Evolutionary conservation across 352 stramenopile genomes (phyloP).

Genomic region (Globisporangium heterothallicum): DNA sequence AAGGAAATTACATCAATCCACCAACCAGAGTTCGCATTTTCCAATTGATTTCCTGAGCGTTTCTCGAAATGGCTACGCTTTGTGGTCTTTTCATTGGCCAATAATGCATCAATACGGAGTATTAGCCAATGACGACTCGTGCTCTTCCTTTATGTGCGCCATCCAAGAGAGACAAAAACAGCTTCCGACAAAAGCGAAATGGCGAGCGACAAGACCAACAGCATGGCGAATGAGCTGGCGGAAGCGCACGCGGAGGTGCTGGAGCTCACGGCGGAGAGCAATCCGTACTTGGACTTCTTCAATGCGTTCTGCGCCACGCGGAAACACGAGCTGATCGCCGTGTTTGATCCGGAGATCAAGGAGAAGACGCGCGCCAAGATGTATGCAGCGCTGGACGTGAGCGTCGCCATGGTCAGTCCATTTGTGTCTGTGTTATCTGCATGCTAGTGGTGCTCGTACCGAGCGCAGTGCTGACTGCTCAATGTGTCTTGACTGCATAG

Average conservation of each 20-base stretch:
- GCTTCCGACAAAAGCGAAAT: too few relatives aligned
- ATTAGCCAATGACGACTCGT: too few relatives aligned
- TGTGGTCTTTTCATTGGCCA: too few relatives aligned
- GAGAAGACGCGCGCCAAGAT: conserved; percentile 63
- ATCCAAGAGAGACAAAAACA: too few relatives aligned
- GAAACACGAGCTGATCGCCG: conserved; percentile 46
- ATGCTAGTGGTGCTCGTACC: background rate
- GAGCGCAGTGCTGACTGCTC: too few relatives aligned
- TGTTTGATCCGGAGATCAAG: conserved; percentile 71
- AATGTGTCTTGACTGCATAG: conserved; percentile 26
- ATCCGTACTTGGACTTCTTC: conserved; percentile 83
- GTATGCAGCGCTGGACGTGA: conserved; percentile 70
- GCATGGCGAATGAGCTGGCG: background rate
- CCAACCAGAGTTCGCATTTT: too few relatives aligned
- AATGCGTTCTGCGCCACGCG: conserved; percentile 51
- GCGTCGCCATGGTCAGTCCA: conserved; percentile 68
- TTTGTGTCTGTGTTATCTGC: background rate
- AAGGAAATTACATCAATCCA: too few relatives aligned
- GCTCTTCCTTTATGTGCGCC: too few relatives aligned
- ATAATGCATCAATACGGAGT: too few relatives aligned
- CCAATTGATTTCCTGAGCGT: too few relatives aligned
- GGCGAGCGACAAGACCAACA: too few relatives aligned
- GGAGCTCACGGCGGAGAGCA: conserved; percentile 56
- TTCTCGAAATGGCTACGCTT: too few relatives aligned
- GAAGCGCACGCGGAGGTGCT: conserved; percentile 22